Evolutionary conservation across 2,329 filamentous ascomycete species (phyloP), one percentile per base, ranked within the genome.

Genomic region (Parastagonospora avenae): DNA sequence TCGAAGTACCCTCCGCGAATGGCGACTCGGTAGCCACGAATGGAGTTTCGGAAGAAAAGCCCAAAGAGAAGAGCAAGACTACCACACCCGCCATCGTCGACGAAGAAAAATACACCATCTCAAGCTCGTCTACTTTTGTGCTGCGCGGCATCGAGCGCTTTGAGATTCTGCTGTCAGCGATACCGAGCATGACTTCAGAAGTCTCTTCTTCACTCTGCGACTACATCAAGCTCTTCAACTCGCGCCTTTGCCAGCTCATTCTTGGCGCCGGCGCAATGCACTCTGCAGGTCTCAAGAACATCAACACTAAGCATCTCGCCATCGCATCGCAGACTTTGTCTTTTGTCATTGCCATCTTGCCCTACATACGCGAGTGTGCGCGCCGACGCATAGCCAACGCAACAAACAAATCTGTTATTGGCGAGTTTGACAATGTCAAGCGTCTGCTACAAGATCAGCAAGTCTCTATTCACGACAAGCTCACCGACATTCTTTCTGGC

Each of bases 211-310:
- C 87, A 0, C 82, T 99, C 9, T 80, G 97, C 36, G 88, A 94
- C 16, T 96, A 95, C 67, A 81, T 97, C 11, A 90, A 94, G 59
- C 82, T 96, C 4, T 99, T 97, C 81, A 97, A 99, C 73, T 97
- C 92, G 2, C 88, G 94, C 15, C 92, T 92, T 50, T 95, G 90
- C n/a, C 94, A 99, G 71, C 83, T 99, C 50, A 97, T 99, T 58
- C 85, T 99, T 6, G 94, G 94, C 1, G 94, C 94, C 1, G 94
- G 94, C 4, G 94, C 94, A 4, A 97, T 91, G 4, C 82, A 86
- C 31, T 92, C 89, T 11, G 94, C 92, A 1, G 93, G 93, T 0
- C 79, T 99, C 15, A 96, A 92, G 72, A 97, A 97, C 67, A 99
- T 99, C 71, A 72, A 72, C 0, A 96, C 94, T 0, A 94, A 94